Evolutionary conservation across 306 rosid genomes (phyloP).

Genomic region (Prunus mira): DNA sequence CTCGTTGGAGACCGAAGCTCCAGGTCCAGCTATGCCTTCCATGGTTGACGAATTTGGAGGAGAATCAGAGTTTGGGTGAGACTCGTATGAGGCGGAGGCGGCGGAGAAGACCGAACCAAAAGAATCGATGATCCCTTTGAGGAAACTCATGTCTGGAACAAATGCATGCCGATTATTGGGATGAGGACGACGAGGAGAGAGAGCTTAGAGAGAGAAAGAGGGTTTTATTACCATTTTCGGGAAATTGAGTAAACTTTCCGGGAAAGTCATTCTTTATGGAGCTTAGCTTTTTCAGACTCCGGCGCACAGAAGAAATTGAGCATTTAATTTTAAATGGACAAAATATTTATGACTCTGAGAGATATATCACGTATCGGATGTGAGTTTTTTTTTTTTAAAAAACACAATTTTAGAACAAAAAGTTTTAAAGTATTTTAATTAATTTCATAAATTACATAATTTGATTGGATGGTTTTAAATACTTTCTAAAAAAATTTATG

Average conservation of each 20-base stretch:
- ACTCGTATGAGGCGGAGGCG: slow-evolving; percentile 21
- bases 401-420: background rate
- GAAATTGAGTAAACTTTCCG: slow-evolving; percentile 9
- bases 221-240: slow-evolving; percentile 14
- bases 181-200: background rate
- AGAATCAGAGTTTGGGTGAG: slow-evolving; percentile 27
- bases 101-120: slow-evolving; percentile 55
- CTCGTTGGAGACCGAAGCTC: slow-evolving; percentile 65
- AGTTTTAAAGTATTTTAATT: too few relatives aligned
- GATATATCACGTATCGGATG: background rate
- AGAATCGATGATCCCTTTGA: slow-evolving; percentile 63
- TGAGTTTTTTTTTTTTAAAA: rapidly evolving
- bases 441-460: too few relatives aligned
- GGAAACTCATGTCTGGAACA: slow-evolving; percentile 52
- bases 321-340: background rate
- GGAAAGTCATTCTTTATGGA: background rate
- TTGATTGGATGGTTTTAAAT: too few relatives aligned
- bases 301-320: background rate
- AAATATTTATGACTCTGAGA: background rate
- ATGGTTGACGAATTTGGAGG: slow-evolving; percentile 40
- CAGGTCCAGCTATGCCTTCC: slow-evolving; percentile 47
- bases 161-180: background rate
- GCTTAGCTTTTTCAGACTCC: background rate
- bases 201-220: background rate
- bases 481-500: too few relatives aligned